A percentile compares a stretch with the other conserved stretches of the same genome.
Evolutionary conservation across 2,329 filamentous ascomycete genomes (phyloP).

Genomic region (Drechmeria coniospora): DNA sequence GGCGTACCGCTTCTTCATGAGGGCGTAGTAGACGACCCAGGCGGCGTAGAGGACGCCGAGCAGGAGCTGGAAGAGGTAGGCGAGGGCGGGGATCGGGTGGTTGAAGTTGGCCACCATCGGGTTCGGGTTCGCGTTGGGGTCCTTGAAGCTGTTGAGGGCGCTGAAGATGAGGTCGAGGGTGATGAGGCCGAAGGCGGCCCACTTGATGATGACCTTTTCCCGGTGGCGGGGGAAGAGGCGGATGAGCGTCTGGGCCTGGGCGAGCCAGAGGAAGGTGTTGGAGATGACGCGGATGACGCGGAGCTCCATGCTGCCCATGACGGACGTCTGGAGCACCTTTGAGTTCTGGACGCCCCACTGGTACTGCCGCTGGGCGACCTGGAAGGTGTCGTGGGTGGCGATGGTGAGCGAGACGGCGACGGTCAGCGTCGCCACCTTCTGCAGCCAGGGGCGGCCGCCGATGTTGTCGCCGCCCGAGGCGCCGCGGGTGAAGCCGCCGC

Average conservation of each 20-base stretch:
- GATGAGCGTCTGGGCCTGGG: conserved; percentile 92
- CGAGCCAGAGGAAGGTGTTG: conserved; percentile 92
- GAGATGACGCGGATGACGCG: conserved; percentile 86
- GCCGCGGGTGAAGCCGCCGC: conserved; percentile 75
- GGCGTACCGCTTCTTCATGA: conserved; percentile 83
- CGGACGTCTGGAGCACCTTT: conserved; percentile 54
- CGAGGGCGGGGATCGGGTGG: conserved; percentile 79
- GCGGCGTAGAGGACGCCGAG: conserved; percentile 79
- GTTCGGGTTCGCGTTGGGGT: conserved; percentile 33
- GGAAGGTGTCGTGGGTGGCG: conserved; percentile 81
- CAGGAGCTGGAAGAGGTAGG: conserved; percentile 78
- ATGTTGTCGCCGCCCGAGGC: conserved; percentile 69
- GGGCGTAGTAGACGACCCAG: conserved; percentile 83
- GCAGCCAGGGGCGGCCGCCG: conserved; percentile 83
- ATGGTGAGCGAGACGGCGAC: conserved; percentile 80
- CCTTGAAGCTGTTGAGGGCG: conserved; percentile 73
- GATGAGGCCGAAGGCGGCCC: conserved; percentile 91
- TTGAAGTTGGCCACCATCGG: conserved; percentile 61
- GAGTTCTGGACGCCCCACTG: conserved; percentile 66
- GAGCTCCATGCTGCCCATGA: conserved; percentile 73
- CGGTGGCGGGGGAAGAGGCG: conserved; percentile 89
- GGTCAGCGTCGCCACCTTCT: conserved; percentile 63
- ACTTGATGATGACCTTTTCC: conserved; percentile 97
- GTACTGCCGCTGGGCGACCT: conserved; percentile 72
- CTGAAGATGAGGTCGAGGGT: conserved; percentile 82